Conservation (phyloP, 78 protist genomes). For the Monosiga brevicollis region DNA sequence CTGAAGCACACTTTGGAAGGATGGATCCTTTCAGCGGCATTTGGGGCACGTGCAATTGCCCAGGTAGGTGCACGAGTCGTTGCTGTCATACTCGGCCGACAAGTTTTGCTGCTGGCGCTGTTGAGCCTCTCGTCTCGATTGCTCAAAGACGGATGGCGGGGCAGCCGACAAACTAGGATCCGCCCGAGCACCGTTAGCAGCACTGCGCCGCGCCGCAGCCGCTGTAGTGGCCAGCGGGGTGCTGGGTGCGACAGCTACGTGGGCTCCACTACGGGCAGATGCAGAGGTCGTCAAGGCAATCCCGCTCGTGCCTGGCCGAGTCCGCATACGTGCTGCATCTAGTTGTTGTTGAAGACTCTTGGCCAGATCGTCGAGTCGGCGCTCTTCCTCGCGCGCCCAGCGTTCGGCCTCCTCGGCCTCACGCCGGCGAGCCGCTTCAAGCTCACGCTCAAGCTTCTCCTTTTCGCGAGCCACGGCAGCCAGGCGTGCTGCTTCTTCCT, state of each 20-base stretch:
- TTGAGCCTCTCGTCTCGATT: not conserved
- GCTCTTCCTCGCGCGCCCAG: not conserved
- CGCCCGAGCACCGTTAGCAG: not conserved
- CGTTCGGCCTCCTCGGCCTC: not conserved
- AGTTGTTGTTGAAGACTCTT: not conserved
- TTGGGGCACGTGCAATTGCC: not conserved
- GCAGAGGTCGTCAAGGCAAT: too few relatives aligned
- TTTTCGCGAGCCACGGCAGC: not conserved
- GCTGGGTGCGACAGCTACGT: too few relatives aligned
- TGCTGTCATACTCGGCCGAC: not conserved
- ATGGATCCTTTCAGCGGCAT: too few relatives aligned
- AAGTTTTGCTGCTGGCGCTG: not conserved
- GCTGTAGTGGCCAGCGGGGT: not conserved
- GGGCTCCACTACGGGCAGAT: too few relatives aligned
- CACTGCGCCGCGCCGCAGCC: not conserved
- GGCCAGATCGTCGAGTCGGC: not conserved
- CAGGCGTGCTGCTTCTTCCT: not conserved
- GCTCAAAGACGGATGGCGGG: not conserved
- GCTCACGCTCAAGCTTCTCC: too few relatives aligned
- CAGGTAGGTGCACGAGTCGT: not conserved
- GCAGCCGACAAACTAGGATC: not conserved
- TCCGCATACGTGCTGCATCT: not conserved
- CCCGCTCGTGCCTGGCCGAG: too few relatives aligned
- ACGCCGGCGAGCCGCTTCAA: too few relatives aligned
- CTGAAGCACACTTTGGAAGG: too few relatives aligned